Conservation (phyloP, 2,329 filamentous ascomycete species). For the Hypoxylon sp. region DNA sequence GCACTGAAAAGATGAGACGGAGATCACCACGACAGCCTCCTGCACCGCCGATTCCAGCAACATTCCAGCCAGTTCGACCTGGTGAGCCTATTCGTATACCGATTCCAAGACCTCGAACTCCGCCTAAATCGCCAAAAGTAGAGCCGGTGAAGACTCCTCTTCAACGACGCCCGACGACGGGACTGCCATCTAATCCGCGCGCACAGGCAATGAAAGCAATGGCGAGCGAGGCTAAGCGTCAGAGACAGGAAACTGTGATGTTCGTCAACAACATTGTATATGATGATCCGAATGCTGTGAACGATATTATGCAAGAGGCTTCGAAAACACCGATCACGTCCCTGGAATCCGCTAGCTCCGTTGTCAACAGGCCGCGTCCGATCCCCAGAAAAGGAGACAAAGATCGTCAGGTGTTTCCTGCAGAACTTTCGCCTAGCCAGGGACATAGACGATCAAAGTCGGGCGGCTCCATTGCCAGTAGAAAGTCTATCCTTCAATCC, state of each 20-base stretch:
- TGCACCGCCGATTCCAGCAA: slow-evolving; percentile 38
- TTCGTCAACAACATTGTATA: slow-evolving; percentile 71
- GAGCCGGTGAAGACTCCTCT: slow-evolving; percentile 59
- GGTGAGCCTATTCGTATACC: slow-evolving; percentile 54
- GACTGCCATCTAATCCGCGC: slow-evolving; percentile 65
- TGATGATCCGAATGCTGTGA: slow-evolving; percentile 65
- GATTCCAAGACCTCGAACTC: slow-evolving; percentile 55
- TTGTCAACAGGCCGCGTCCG: slow-evolving; percentile 70
- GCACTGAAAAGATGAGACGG: slow-evolving; percentile 64
- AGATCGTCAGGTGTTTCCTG: slow-evolving; percentile 65
- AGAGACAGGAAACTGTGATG: slow-evolving; percentile 66
- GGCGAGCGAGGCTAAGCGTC: slow-evolving; percentile 49
- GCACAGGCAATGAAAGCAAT: slow-evolving; percentile 55
- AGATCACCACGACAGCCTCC: slow-evolving; percentile 64
- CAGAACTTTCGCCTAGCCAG: slow-evolving; percentile 59
- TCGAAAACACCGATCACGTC: slow-evolving; percentile 52
- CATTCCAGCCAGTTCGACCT: slow-evolving; percentile 50
- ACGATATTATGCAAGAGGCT: slow-evolving; percentile 64
- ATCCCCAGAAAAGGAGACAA: slow-evolving; percentile 66
- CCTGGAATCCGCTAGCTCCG: slow-evolving; percentile 55
- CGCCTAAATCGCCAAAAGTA: slow-evolving; percentile 48
- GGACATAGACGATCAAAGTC: slow-evolving; percentile 67
- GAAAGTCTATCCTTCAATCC: slow-evolving; percentile 63
- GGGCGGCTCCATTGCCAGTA: slow-evolving; percentile 61
- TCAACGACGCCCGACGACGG: slow-evolving; percentile 62